These are phyloP conservation scores for Monilinia aucupariae DNA, from an alignment of 2,329 filamentous ascomycete genomes.

Conservation along the genomic window DNA sequence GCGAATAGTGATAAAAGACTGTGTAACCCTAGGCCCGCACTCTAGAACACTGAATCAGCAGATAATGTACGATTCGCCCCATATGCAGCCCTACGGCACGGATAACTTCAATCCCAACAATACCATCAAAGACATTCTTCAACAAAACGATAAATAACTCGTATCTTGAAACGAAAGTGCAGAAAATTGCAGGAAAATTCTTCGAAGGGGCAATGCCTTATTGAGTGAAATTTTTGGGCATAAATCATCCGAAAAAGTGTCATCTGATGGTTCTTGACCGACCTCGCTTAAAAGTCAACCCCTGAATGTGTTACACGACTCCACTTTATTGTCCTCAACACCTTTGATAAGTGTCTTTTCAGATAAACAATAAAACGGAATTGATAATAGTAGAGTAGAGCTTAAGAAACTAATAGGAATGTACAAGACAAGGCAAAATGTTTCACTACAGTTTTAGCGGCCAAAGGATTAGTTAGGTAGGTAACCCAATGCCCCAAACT, in stretches of 20 bases:
- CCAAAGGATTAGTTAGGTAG: not conserved
- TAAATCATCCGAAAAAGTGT: not conserved
- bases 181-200: not conserved
- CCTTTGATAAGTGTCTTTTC: not conserved
- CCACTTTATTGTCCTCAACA: not conserved
- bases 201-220: not conserved
- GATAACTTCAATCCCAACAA: not conserved
- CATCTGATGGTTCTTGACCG: not conserved
- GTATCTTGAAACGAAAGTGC: not conserved
- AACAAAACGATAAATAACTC: not conserved
- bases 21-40: not conserved
- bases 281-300: not conserved
- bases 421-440: not conserved
- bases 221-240: not conserved
- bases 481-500: not conserved
- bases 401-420: not conserved
- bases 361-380: not conserved
- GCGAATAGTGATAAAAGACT: not conserved
- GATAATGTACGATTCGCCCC: not conserved
- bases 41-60: no score
- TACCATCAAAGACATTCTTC: not conserved
- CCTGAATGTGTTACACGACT: not conserved
- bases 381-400: not conserved
- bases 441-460: not conserved
- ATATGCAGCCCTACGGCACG: constrained; percentile 4